These are phyloP conservation scores for Metschnikowia santaceciliae DNA, from an alignment of 805 yeast species.

Conservation along the genomic window DNA sequence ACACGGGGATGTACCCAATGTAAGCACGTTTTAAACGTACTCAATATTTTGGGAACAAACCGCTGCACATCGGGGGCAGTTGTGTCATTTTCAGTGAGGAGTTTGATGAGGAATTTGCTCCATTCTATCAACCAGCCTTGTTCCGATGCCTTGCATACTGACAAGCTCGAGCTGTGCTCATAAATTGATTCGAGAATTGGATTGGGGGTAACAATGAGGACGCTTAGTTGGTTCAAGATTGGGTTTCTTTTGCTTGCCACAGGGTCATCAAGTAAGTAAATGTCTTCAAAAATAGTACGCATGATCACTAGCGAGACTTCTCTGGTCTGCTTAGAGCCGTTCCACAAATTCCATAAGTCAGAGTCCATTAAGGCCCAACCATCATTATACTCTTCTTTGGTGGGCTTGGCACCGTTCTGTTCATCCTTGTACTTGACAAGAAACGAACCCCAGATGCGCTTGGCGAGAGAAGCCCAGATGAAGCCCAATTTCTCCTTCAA, in stretches of 20 bases:
- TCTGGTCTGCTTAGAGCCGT: slow-evolving; percentile 54
- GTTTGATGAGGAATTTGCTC: slow-evolving; percentile 40
- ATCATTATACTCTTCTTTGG: slow-evolving; percentile 44
- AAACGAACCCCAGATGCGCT: slow-evolving; percentile 83
- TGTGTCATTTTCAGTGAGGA: slow-evolving; percentile 29
- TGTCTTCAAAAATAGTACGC: slow-evolving; percentile 88
- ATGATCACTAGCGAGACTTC: slow-evolving; percentile 76
- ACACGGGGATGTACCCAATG: slow-evolving; percentile 87
- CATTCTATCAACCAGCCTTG: slow-evolving; percentile 89
- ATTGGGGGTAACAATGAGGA: slow-evolving; percentile 75
- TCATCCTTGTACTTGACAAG: slow-evolving; percentile 36
- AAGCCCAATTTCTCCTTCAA: slow-evolving; percentile 85
- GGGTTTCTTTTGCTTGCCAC: slow-evolving; percentile 76
- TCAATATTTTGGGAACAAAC: slow-evolving; percentile 65
- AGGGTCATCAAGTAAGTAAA: slow-evolving; percentile 87
- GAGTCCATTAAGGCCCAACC: slow-evolving; percentile 91
- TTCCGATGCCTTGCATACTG: slow-evolving; percentile 58
- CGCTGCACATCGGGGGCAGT: slow-evolving; percentile 26
- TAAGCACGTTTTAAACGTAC: slow-evolving; percentile 82
- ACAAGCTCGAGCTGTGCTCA: slow-evolving; percentile 60
- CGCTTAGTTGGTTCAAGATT: slow-evolving; percentile 76
- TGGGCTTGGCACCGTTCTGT: slow-evolving; percentile 25
- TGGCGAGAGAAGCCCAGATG: slow-evolving; percentile 88
- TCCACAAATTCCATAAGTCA: slow-evolving; percentile 74
- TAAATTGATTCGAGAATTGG: slow-evolving; percentile 58